Evolutionary conservation across 2,329 filamentous ascomycete species (phyloP).

Genomic region (Chaetomium sp.): DNA sequence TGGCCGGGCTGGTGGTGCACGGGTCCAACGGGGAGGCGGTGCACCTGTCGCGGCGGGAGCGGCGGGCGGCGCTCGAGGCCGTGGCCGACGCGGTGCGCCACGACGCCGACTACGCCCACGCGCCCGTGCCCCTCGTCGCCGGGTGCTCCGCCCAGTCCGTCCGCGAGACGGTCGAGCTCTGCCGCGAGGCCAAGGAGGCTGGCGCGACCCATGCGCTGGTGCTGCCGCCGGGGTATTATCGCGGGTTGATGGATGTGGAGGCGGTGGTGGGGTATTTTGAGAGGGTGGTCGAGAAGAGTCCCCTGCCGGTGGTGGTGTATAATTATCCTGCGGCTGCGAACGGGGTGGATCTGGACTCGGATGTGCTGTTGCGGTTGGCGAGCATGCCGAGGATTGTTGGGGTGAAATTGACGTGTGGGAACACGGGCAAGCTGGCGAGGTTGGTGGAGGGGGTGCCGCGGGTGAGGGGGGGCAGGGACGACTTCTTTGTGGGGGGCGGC

Average conservation of each 20-base stretch:
- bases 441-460: slow-evolving; percentile 47
- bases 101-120: slow-evolving; percentile 45
- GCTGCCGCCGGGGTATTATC: slow-evolving; percentile 69
- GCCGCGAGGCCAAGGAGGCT: slow-evolving; percentile 61
- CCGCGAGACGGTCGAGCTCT: slow-evolving; percentile 65
- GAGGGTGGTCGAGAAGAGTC: slow-evolving; percentile 54
- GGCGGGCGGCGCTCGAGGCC: slow-evolving; percentile 56
- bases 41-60: slow-evolving; percentile 62
- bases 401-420: slow-evolving; percentile 58
- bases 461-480: slow-evolving; percentile 27
- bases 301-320: slow-evolving; percentile 57
- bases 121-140: slow-evolving; percentile 63
- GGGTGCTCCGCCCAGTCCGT: slow-evolving; percentile 68
- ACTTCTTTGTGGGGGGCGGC: slow-evolving; percentile 71
- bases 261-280: slow-evolving; percentile 62
- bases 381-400: slow-evolving; percentile 57
- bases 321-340: slow-evolving; percentile 57
- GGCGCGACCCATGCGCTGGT: slow-evolving; percentile 70
- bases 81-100: slow-evolving; percentile 39
- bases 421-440: slow-evolving; percentile 61
- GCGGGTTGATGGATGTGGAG: slow-evolving; percentile 56
- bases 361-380: slow-evolving; percentile 51
- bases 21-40: slow-evolving; percentile 70
- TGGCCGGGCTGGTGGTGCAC: slow-evolving; percentile 63
- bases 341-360: slow-evolving; percentile 55